Base-by-base conservation (phyloP, 352 stramenopile species). In the Phytophthora aleatoria region DNA sequence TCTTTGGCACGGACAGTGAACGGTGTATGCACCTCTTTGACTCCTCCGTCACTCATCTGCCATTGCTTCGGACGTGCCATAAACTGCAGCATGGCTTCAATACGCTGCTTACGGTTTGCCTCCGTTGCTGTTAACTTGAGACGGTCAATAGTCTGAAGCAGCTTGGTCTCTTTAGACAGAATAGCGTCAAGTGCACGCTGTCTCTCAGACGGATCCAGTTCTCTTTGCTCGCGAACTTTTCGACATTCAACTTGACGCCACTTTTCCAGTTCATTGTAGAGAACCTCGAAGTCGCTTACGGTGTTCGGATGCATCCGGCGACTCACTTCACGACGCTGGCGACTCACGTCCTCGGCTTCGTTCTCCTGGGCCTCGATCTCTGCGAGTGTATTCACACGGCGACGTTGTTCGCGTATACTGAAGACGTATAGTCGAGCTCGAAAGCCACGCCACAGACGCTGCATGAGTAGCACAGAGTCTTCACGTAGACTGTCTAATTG, bases 261-360 rank as follows among this genome's bases (percentile, higher is more conserved):
- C 45, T 90, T 91, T 49, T 97, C 91, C 27, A 98, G 79, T 49
- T 98, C 94, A 67, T 97, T 98, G 77, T 97, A 98, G 0, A 98
- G 67, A 31, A 97, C 74, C 64, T 97, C 89, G 76, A 97, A 97
- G 61, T 97, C 89, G 24, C 64, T 74, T 0, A 83, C 74, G 0
- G 79, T 84, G 52, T 84, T 90, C 2, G 94, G 94, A 49, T 98
- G 83, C 85, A 96, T 96, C 4, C 94, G 81, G 1, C 93, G 85
- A 31, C 93, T 74, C 16, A 97, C 79, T 64, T 98, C 89, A 11
- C 74, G 67, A 35, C 86, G 71, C 39, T 91, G 82, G 56, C 76
- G 80, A 30, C 67, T 74, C 3, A 69, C 60, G 33, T 91, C 79
- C 8, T 83, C 67, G 26, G 75, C 51, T 10, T 77, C 74, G 45